These are phyloP conservation scores for Ostreobium quekettii DNA, from an alignment of 139 green algal species.

Conservation along the genomic window DNA sequence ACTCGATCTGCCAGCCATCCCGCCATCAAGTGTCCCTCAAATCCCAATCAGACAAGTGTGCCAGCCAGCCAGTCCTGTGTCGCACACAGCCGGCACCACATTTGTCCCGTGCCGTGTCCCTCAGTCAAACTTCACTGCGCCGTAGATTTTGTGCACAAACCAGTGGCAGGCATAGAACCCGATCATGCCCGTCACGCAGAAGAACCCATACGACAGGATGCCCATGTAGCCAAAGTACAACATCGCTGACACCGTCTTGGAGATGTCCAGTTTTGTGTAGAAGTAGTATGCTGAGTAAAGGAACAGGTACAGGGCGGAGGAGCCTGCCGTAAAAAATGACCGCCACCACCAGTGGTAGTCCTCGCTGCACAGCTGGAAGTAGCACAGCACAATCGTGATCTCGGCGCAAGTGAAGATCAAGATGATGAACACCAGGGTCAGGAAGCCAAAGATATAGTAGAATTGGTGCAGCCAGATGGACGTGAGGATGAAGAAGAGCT, in stretches of 20 bases:
- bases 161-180: conserved; percentile 88
- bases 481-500: conserved; percentile 99
- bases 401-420: conserved; percentile 94
- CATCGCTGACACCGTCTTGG: conserved; percentile 70
- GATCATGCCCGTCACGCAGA: conserved; percentile 81
- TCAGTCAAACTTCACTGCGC: conserved; percentile 92
- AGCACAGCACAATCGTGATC: conserved; percentile 98
- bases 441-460: conserved; percentile 96
- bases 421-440: conserved; percentile 94
- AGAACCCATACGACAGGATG: conserved; percentile 80
- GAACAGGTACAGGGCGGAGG: conserved; percentile 91
- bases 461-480: conserved; percentile 93
- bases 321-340: conserved; percentile 81
- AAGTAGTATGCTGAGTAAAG: conserved; percentile 95
- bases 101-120: no score
- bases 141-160: conserved; percentile 87
- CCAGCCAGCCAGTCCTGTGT: no score
- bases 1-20: no score
- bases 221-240: conserved; percentile 97
- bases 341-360: conserved; percentile 97
- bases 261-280: conserved; percentile 95
- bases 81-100: no score
- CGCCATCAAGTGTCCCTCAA: no score
- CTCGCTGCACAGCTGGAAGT: conserved; percentile 88
- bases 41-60: no score